phyloP scores from a whole-genome alignment of 768 basidiomycete species.

The Auriscalpium vulgare region DNA sequence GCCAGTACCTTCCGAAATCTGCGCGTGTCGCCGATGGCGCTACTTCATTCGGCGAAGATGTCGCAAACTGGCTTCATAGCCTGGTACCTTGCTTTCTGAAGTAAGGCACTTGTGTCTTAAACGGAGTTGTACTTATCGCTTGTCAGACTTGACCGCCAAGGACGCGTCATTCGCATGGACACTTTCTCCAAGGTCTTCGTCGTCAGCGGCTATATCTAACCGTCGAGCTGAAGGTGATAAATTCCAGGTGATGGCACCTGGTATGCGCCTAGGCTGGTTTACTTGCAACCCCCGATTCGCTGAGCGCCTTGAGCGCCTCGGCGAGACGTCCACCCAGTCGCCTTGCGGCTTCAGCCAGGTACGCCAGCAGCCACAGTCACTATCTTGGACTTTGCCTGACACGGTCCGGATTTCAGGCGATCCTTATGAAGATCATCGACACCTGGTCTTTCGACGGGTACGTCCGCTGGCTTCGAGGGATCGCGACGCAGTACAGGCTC shows the following conservation, averaged over 20 bases:
- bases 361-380: neutral
- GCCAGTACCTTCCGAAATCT: constrained; percentile 40
- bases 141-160: constrained; percentile 60
- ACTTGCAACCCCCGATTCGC: constrained; percentile 71
- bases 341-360: constrained; percentile 71
- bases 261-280: constrained; percentile 72
- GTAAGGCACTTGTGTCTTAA: constrained; percentile 19
- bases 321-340: constrained; percentile 60
- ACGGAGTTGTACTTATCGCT: too few species aligned
- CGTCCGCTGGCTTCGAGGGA: constrained; percentile 59
- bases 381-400: too few species aligned
- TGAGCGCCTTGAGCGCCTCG: constrained; percentile 62
- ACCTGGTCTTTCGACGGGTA: constrained; percentile 69
- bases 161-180: constrained; percentile 78
- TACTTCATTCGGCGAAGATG: constrained; percentile 24
- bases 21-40: constrained; percentile 17
- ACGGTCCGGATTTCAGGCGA: constrained; percentile 23
- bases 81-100: constrained; percentile 56
- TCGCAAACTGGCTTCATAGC: constrained; percentile 39
- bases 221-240: too few species aligned
- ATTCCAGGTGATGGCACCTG: constrained; percentile 67
- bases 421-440: constrained; percentile 53
- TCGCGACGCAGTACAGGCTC: constrained; percentile 47
- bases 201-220: too few species aligned
- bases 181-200: constrained; percentile 61